phyloP scores from a whole-genome alignment of 139 green algal species.

The Coccomyxa sp. region DNA sequence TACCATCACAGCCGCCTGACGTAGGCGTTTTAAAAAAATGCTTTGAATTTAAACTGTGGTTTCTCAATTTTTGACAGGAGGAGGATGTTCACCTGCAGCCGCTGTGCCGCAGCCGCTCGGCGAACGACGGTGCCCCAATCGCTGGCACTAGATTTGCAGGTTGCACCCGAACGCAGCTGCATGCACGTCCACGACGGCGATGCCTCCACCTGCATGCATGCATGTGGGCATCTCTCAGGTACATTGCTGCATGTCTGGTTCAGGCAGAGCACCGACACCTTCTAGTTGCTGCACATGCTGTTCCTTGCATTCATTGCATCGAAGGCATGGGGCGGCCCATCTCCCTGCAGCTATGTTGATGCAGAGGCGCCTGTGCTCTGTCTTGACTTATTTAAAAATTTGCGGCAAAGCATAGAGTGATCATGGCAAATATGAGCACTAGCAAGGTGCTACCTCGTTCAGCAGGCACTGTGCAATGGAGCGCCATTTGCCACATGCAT shows the following conservation, averaged over 20 bases:
- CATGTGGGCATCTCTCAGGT: not conserved
- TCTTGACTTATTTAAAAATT: not conserved
- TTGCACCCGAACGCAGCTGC: constrained; percentile 7
- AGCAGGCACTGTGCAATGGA: not conserved
- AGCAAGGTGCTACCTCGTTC: not conserved
- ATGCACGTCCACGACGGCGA: too few relatives aligned
- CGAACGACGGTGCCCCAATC: constrained; percentile 13
- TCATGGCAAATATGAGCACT: not conserved
- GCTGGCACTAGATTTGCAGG: constrained; percentile 3
- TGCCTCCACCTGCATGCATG: not conserved
- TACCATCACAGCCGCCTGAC: not conserved
- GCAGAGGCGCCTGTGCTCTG: too few relatives aligned
- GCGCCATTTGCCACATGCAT: constrained; percentile 22
- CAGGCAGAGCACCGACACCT: not conserved
- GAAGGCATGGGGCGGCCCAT: not conserved
- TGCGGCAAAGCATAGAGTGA: too few relatives aligned
- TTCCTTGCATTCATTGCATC: not conserved
- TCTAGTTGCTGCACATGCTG: not conserved
- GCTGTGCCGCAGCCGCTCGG: not conserved
- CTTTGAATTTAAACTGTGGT: not conserved
- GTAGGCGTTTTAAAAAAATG: not conserved
- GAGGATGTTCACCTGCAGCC: not conserved
- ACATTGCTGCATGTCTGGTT: not conserved
- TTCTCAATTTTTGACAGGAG: not conserved
- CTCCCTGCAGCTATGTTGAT: not conserved